Base-by-base conservation (phyloP, 2,329 filamentous ascomycete genomes). In the Capronia americana region DNA sequence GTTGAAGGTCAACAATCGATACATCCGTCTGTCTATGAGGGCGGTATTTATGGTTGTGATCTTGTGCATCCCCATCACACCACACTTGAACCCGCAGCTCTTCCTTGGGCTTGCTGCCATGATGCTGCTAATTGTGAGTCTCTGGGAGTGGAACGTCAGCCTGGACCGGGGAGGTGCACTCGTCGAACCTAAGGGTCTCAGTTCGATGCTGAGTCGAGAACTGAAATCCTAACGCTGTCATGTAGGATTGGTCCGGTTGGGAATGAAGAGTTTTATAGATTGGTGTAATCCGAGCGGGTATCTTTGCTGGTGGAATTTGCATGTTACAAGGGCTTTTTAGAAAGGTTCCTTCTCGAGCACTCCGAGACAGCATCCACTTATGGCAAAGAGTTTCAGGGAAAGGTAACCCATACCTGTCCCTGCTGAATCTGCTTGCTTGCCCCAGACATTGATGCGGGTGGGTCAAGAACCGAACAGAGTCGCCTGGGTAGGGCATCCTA, bases 101-200 rank as follows among this genome's bases (percentile, higher is more conserved):
- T 60, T 61, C 24, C 46, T 61, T 14, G 46, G 58, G 11, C 24
- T 61, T 23, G 46, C 46, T 7, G 58, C 48, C 4, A 24, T n/a
- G 23, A 61, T 54, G 58, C 20, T 61, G 4, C 20, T 61, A 10
- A 48, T 34, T 17, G 58, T 61, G 11, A 41, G 44, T 12, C 17
- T 61, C 12, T 61, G 58, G 46, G 46, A 61, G 23, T 61, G 58
- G 58, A 61, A 61, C 30, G 58, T 61, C 48, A 51, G 58, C 17
- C 58, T 61, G 14, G 58, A 61, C 28, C 48, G 30, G 20, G 46
- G 30, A 17, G 58, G 58, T 7, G 58, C 58, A 26, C 58, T 61
- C 10, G 8, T 61, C 10, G 58, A 53, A 48, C 46, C 46, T 2
- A 34, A 26, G 48, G 58, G 58, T 28, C 28, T 61, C 11, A 28